Percentiles rank a stretch among this genome's conserved stretches.
Evolutionary conservation across 257 asterid species (phyloP).

Genomic region (Rauvolfia tetraphylla): DNA sequence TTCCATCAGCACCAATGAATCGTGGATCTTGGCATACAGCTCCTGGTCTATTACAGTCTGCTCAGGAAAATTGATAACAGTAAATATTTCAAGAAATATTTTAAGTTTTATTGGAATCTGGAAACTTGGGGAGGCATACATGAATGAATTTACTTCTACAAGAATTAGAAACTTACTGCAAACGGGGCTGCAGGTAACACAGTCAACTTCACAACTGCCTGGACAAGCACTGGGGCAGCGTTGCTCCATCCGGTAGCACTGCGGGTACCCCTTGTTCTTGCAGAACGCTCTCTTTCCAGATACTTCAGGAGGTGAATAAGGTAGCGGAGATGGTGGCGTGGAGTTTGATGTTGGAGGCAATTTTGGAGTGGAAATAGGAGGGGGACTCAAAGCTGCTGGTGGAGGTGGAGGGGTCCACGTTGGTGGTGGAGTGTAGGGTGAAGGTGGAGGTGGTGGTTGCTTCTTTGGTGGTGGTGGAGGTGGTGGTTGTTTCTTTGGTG

Average conservation of each 20-base stretch:
- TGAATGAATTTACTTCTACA: not conserved
- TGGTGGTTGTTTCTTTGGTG: not conserved
- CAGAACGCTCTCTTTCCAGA: constrained; percentile 29
- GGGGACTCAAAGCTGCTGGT: constrained; percentile 23
- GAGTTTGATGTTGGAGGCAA: constrained; percentile 1
- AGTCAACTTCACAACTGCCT: constrained; percentile 23
- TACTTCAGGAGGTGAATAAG: constrained; percentile 30
- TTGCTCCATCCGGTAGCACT: constrained; percentile 24
- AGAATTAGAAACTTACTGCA: constrained; percentile 47
- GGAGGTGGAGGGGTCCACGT: constrained; percentile 28
- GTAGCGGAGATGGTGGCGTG: constrained; percentile 9
- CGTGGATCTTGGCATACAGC: constrained; percentile 25
- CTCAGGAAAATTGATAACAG: not conserved
- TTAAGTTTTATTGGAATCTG: not conserved
- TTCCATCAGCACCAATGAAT: constrained; percentile 24
- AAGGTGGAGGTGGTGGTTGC: constrained; percentile 22
- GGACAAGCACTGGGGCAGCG: constrained; percentile 30
- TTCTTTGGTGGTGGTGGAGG: not conserved
- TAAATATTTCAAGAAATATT: not conserved
- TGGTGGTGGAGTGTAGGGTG: constrained; percentile 16
- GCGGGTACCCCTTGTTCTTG: constrained; percentile 14
- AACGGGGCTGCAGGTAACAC: constrained; percentile 34
- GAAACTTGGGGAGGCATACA: not conserved
- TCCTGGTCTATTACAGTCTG: constrained; percentile 19
- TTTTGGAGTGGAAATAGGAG: constrained; percentile 1